These are phyloP conservation scores for Parietichytrium sp. DNA, from an alignment of 108 stramenopile genomes.

Conservation along the genomic window DNA sequence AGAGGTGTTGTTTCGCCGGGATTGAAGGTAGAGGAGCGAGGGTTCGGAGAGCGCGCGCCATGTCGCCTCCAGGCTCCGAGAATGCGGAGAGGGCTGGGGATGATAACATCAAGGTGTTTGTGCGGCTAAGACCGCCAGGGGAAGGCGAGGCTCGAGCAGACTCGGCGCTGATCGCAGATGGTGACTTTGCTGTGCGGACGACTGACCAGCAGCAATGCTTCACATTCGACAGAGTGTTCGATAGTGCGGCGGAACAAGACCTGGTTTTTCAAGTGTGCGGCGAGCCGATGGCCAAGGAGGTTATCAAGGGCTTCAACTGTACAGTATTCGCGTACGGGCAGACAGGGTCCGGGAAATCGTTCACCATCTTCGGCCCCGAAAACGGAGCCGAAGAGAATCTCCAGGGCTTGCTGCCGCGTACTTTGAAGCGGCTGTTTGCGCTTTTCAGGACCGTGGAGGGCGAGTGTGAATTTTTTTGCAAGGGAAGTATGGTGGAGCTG, in stretches of 20 bases:
- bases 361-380: constrained; percentile 39
- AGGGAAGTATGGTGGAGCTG: constrained; percentile 46
- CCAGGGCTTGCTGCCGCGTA: constrained; percentile 40
- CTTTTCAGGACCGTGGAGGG: background rate
- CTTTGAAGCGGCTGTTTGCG: constrained; percentile 35
- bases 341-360: constrained; percentile 50
- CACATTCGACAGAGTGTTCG: constrained; percentile 45
- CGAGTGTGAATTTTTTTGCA: constrained; percentile 5
- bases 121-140: too few relatives aligned
- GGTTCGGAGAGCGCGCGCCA: too few relatives aligned
- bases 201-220: background rate
- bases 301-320: constrained; percentile 44
- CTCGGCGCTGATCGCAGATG: too few relatives aligned
- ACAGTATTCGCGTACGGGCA: constrained; percentile 54
- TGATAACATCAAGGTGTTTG: too few relatives aligned
- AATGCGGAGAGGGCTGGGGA: too few relatives aligned
- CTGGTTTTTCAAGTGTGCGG: constrained; percentile 40
- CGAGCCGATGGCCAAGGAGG: constrained; percentile 22
- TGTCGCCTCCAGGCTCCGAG: too few relatives aligned
- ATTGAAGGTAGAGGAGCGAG: too few relatives aligned
- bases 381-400: background rate
- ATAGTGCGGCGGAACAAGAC: constrained; percentile 4
- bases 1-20: too few relatives aligned
- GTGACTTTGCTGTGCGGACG: background rate
- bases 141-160: too few relatives aligned